phyloP scores from a whole-genome alignment of 2,329 filamentous ascomycete genomes.

The Rachicladosporium sp. region DNA sequence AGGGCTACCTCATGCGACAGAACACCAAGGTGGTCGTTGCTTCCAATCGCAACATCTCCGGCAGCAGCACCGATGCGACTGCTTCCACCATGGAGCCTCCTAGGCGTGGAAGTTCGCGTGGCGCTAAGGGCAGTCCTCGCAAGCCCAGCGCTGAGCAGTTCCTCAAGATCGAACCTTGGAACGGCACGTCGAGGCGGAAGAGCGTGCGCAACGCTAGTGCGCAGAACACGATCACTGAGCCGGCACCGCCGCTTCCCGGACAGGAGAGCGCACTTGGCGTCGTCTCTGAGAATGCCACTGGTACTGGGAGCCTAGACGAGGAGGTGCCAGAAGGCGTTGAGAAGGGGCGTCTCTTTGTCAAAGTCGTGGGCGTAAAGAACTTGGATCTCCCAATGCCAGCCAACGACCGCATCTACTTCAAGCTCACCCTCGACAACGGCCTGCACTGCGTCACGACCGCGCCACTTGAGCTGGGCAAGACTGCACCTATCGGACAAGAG shows the following conservation, averaged over 20 bases:
- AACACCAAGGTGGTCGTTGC: constrained; percentile 95
- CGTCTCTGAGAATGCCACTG: constrained; percentile 52
- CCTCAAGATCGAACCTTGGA: constrained; percentile 97
- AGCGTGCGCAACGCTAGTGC: constrained; percentile 47
- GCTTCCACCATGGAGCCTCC: too few relatives aligned
- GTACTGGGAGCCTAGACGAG: constrained; percentile 35
- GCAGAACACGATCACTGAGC: constrained; percentile 37
- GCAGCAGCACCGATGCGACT: constrained; percentile 10
- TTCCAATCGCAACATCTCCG: constrained; percentile 49
- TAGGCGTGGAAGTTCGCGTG: constrained; percentile 17
- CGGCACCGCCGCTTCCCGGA: constrained; percentile 73
- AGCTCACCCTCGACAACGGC: constrained; percentile 93
- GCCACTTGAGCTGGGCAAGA: constrained; percentile 83
- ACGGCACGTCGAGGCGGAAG: constrained; percentile 60
- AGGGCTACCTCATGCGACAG: constrained; percentile 95
- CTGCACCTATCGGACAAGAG: constrained; percentile 90
- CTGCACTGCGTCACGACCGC: constrained; percentile 95
- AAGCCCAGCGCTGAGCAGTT: constrained; percentile 69
- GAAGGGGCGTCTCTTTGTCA: constrained; percentile 85
- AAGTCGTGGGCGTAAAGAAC: constrained; percentile 97
- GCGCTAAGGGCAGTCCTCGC: constrained; percentile 60
- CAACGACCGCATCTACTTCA: constrained; percentile 87
- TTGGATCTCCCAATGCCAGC: constrained; percentile 81
- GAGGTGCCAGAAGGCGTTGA: constrained; percentile 60
- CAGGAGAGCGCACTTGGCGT: constrained; percentile 60